Evolutionary conservation across 192 early-diverging fungal genomes (phyloP), one percentile per base, ranked within the genome.

Genomic region (Dissophora ornata): DNA sequence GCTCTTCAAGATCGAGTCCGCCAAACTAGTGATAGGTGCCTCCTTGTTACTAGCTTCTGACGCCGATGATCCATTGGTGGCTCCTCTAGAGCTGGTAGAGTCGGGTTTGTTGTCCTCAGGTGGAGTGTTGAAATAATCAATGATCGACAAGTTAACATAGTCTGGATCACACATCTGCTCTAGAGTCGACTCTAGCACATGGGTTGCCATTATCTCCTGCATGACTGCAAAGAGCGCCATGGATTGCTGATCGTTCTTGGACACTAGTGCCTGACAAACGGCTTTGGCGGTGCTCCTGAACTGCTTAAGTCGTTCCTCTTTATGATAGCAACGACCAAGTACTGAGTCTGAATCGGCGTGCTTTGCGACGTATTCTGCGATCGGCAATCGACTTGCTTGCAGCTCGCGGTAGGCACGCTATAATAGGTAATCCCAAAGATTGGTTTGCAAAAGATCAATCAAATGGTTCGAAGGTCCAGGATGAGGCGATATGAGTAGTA

Each of bases 101-200:
- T 52, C 62, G 11, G 57, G 26, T 19, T 69, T 50, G 8, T 32
- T 15, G 25, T 62, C 61, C 16, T 50, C 12, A 4, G 54, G 19
- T 12, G 66, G 32, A 6, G 42, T 47, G 2, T 51, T 79, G 18
- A 87, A 64, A 45, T 83, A 79, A 10, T 84, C 74, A 12, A 87
- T 81, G 21, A 87, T 85, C 24, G 69, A 55, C 32, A 81, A 30
- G 57, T 87, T 87, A 22, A 87, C 67, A 48, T 70, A 85, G 45
- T 87, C 86, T 2, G 86, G 84, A 45, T 87, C 84, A 24, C 84
- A 82, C 2, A 82, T 33, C 4, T 61, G 79, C 30, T 82, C 70
- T 12, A 87, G 57, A 9, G 78, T 67, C 48, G 62, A 51, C n/a
- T 82, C 81, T 41, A 87, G 74, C 38, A 83, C 67, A 19, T 84